Percentiles rank a stretch among this genome's conserved stretches.
Evolutionary conservation across 1,139 yeast species (phyloP).

Genomic region (Lodderomyces elongisporus): DNA sequence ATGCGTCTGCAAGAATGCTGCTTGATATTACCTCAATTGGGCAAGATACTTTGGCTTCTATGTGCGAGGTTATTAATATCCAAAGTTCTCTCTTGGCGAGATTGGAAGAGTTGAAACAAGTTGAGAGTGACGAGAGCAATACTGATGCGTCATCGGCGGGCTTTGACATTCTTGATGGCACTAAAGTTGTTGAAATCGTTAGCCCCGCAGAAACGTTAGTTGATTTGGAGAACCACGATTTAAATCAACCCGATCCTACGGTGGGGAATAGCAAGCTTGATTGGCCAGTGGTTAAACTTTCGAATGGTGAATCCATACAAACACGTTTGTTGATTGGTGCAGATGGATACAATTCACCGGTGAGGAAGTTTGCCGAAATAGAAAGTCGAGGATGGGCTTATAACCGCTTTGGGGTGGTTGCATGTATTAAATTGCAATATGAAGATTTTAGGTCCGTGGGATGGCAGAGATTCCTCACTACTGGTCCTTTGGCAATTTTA

Average conservation of each 20-base stretch:
- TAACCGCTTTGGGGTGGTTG: slow-evolving; percentile 85
- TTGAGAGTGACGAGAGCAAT: slow-evolving; percentile 26
- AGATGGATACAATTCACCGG: slow-evolving; percentile 95
- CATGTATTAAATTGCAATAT: slow-evolving; percentile 69
- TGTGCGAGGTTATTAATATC: slow-evolving; percentile 84
- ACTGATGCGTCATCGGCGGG: background rate
- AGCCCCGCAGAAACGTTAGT: slow-evolving; percentile 15
- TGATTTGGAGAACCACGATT: slow-evolving; percentile 15
- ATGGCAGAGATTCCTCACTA: slow-evolving; percentile 90
- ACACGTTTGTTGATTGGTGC: slow-evolving; percentile 86
- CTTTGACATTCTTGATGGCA: slow-evolving; percentile 52
- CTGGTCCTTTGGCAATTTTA: slow-evolving; percentile 89
- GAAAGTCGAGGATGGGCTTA: slow-evolving; percentile 92
- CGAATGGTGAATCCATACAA: slow-evolving; percentile 58
- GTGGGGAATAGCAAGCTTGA: slow-evolving; percentile 32
- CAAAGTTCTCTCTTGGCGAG: slow-evolving; percentile 64
- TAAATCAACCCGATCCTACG: slow-evolving; percentile 14
- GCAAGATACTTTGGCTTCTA: slow-evolving; percentile 53
- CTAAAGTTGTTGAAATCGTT: slow-evolving; percentile 56
- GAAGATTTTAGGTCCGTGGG: slow-evolving; percentile 70
- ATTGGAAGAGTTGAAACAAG: slow-evolving; percentile 48
- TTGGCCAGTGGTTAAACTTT: slow-evolving; percentile 77
- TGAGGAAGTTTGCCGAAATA: slow-evolving; percentile 73
- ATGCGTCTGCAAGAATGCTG: slow-evolving; percentile 57
- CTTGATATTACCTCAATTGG: slow-evolving; percentile 57